Base-by-base conservation (phyloP, 75 land plant genomes). In the Larix kaempferi region DNA sequence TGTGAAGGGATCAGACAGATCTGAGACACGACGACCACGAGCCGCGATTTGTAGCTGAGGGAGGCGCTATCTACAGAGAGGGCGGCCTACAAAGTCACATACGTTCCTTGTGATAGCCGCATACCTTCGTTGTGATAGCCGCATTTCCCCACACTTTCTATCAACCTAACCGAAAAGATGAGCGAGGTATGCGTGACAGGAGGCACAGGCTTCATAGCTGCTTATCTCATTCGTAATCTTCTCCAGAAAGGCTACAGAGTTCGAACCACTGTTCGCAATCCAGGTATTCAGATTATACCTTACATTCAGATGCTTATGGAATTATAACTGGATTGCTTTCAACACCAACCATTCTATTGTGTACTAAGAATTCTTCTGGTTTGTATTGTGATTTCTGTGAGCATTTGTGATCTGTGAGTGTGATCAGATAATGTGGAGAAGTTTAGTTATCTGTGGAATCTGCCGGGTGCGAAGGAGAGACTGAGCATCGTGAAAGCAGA, bases 121-220 rank as follows among this genome's bases (percentile, higher is more conserved):
- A 49, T 8, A 49, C 10, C 11, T 49, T 49, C 12, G 2, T 49
- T 49, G 12, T 49, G 54, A 49, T 49, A 49, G 8, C 1, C 10
- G 54, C 54, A 49, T 8, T 49, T 49, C 11, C 33, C 52, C 54
- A 49, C 8, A 11, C 11, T 49, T 49, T 49, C 0, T 10, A 0
- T 44, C 49, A 7, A 44, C 49, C 8, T 44, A 7, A 7, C 49
- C 11, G 54, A 49, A 49, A 44, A 49, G 2, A 84, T 76, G 82
- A 73, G 73, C 49, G 90, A 86, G 74, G 88, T 86, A 56, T 96
- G 99, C 57, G 93, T 96, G 58, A 93, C 94, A 17, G 99, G 99
- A 59, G 99, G 99, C 49, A 97, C 98, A 11, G 95, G 98, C 12
- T 95, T 89, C 88, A 91, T 97, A 25, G 99, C 91, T 27, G 83